Evolutionary conservation across 768 basidiomycete species (phyloP), one percentile per base, ranked within the genome.

Genomic region (Lactarius pseudohatsudake): DNA sequence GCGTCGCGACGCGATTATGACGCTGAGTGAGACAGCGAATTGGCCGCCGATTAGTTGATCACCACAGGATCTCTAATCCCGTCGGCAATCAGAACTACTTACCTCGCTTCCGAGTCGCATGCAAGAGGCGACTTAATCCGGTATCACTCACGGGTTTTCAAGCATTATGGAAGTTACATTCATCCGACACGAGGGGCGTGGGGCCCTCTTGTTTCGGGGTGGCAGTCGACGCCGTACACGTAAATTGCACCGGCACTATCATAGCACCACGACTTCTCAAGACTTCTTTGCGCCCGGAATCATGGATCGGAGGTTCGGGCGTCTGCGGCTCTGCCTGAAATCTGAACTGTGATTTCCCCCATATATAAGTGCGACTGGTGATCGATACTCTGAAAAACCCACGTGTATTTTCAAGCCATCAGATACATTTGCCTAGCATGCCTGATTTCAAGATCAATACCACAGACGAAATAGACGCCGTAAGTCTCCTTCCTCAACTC

Each of bases 1-100:
- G 64, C 64, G 64, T 65, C 59, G 64, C 64, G 64, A 61, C 64
- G 59, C 53, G 64, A n/a, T 36, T 45, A 55, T 47, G 9, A 11
- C 36, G 10, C 3, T 15, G 38, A 22, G n/a, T 22, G 22, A 10
- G 10, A 47, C 45, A 3, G 45, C n/a, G 43, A n/a, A n/a, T 16
- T 16, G 41, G 16, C 41, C 47, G 3, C 13, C 45, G 45, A 47
- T 47, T 22, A 47, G 20, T 47, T n/a, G 43, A n/a, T 45, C 43
- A 45, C 43, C 2, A n/a, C 20, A 22, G 22, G 22, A 13, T 50
- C 22, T 50, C 20, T 45, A 9, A 45, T 4, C 7, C 20, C 22
- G 11, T 22, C 47, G n/a, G 47, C 2, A 22, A 50, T 50, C 22
- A 50, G 47, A 13, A 50, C 22, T 26, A 15, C 10, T 11, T 45